Conservation (phyloP, 768 basidiomycete genomes). For the Strobilomyces dryophilus region DNA sequence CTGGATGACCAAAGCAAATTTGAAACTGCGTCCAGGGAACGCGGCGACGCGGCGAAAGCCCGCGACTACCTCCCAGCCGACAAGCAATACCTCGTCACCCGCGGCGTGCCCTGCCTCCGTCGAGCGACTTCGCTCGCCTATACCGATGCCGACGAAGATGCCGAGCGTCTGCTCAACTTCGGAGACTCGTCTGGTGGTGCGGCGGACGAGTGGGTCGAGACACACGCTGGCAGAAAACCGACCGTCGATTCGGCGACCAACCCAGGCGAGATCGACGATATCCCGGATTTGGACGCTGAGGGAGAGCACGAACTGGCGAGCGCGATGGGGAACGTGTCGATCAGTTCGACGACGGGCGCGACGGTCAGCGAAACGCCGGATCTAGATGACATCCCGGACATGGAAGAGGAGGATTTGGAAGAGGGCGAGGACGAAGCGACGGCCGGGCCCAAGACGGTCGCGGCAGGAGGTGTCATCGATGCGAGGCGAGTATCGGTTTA, state of each 20-base stretch:
- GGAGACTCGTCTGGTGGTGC: conserved; percentile 54
- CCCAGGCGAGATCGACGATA: conserved; percentile 72
- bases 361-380: conserved; percentile 68
- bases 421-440: conserved; percentile 88
- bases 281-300: conserved; percentile 85
- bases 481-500: conserved; percentile 40
- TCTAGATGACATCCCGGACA: conserved; percentile 97
- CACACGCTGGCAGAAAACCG: conserved; percentile 77
- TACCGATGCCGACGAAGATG: conserved; percentile 95
- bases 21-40: conserved; percentile 60
- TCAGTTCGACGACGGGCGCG: conserved; percentile 34
- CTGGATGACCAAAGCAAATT: not conserved
- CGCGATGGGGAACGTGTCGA: conserved; percentile 43
- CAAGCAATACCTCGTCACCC: conserved; percentile 95
- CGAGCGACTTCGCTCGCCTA: conserved; percentile 90
- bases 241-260: conserved; percentile 51
- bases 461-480: conserved; percentile 37
- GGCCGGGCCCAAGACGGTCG: conserved; percentile 48
- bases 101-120: conserved; percentile 94
- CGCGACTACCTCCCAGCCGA: conserved; percentile 92
- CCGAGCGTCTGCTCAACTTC: conserved; percentile 86
- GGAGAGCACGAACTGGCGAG: conserved; percentile 43
- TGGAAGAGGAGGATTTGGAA: conserved; percentile 92
- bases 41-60: conserved; percentile 78
- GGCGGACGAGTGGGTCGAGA: conserved; percentile 97